Conservation (phyloP, 139 green algal species). For the Chlorella sorokiniana region DNA sequence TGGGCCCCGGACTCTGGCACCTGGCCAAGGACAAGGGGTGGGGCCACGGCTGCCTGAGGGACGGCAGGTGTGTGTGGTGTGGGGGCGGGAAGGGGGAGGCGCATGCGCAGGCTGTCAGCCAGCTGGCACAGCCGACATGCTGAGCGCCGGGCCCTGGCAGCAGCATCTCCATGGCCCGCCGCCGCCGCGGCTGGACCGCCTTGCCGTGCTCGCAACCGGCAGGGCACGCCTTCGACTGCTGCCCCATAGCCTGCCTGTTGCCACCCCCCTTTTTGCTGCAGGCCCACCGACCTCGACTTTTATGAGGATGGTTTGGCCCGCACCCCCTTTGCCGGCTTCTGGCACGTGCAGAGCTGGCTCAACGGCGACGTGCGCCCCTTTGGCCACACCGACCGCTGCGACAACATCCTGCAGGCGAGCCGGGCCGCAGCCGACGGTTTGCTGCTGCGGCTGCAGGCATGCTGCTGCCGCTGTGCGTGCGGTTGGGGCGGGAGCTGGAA, state of each 20-base stretch:
- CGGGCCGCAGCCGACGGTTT: too few relatives aligned
- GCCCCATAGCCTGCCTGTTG: background rate
- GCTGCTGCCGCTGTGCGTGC: too few relatives aligned
- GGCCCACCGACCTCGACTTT: slow-evolving; percentile 14
- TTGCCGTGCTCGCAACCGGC: too few relatives aligned
- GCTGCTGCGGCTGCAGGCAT: too few relatives aligned
- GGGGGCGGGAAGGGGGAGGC: background rate
- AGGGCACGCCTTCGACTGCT: background rate
- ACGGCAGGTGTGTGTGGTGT: background rate
- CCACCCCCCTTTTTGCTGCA: background rate
- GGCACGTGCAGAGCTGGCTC: slow-evolving; percentile 20
- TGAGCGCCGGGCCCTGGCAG: too few relatives aligned
- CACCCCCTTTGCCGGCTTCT: background rate
- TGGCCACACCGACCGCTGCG: background rate
- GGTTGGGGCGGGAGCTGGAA: too few relatives aligned
- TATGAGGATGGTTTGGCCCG: slow-evolving; percentile 15
- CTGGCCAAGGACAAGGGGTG: slow-evolving; percentile 9
- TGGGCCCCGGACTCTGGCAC: slow-evolving; percentile 16
- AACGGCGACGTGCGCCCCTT: slow-evolving; percentile 14
- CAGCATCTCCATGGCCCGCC: too few relatives aligned
- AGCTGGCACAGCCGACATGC: too few relatives aligned
- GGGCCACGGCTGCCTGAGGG: background rate
- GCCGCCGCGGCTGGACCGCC: too few relatives aligned
- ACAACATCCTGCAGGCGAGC: slow-evolving; percentile 17
- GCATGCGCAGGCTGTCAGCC: too few relatives aligned